phyloP scores from a whole-genome alignment of 2,329 filamentous ascomycete genomes.

The Bimuria novae-zelandiae region DNA sequence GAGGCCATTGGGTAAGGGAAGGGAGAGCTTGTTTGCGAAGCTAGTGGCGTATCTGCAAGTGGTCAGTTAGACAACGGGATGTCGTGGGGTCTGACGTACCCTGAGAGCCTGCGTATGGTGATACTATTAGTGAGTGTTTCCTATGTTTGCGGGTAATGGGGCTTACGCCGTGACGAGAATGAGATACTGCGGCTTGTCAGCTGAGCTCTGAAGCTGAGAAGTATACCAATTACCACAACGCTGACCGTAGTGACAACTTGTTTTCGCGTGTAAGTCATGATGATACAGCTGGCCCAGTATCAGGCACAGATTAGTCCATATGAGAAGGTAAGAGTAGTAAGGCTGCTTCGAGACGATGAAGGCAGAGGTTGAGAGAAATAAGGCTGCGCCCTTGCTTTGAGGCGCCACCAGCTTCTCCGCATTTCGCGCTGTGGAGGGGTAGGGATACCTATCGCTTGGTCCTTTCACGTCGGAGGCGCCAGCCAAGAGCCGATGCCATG shows the following conservation, averaged over 20 bases:
- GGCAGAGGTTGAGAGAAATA: neutral
- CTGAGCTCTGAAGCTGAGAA: neutral
- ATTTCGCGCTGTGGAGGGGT: neutral
- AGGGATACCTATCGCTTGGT: neutral
- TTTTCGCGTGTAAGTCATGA: slow-evolving; percentile 45
- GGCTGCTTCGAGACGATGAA: neutral
- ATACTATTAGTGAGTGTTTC: neutral
- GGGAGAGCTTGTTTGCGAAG: slow-evolving; percentile 39
- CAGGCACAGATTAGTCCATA: too few species aligned
- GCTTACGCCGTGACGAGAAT: slow-evolving; percentile 45
- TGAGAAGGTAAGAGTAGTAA: neutral
- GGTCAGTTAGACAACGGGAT: slow-evolving; percentile 12
- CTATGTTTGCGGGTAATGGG: slow-evolving; percentile 6
- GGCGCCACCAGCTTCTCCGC: neutral
- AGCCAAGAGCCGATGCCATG: neutral
- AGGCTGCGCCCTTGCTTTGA: neutral
- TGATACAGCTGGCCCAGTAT: neutral
- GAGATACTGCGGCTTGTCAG: slow-evolving; percentile 45
- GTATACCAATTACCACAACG: slow-evolving; percentile 35
- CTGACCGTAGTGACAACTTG: slow-evolving; percentile 47
- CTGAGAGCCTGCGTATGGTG: neutral
- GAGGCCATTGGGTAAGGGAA: slow-evolving; percentile 50
- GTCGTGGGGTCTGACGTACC: neutral
- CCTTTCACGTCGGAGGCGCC: neutral
- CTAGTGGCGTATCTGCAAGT: slow-evolving; percentile 35